Conservation (phyloP, 1,139 yeast species). For the Debaryomycetaceae sp. region DNA sequence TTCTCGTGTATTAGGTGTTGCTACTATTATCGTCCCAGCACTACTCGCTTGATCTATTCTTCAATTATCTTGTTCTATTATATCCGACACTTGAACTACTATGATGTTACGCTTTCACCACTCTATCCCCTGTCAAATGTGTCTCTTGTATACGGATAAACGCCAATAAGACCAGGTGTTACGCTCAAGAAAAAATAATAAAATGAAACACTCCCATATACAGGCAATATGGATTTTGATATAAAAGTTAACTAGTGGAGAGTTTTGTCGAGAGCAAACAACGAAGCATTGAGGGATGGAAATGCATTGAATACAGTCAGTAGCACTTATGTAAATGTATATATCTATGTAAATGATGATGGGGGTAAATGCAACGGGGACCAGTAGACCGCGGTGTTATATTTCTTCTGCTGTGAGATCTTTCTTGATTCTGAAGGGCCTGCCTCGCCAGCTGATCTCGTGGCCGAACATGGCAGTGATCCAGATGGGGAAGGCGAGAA, state of each 20-base stretch:
- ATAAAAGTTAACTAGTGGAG: too few species aligned
- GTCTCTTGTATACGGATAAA: neutral
- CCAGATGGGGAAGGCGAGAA: slow-evolving; percentile 84
- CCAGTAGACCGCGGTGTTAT: slow-evolving; percentile 9
- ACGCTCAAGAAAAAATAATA: neutral
- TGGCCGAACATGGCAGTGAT: slow-evolving; percentile 74
- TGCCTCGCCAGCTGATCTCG: slow-evolving; percentile 78
- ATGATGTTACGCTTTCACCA: neutral
- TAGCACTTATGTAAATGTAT: neutral
- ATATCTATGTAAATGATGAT: neutral
- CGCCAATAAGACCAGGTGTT: neutral
- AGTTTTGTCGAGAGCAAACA: too few species aligned
- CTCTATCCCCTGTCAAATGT: neutral
- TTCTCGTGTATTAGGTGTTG: neutral
- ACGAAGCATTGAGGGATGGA: too few species aligned
- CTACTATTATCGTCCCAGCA: too few species aligned
- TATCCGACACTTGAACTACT: too few species aligned
- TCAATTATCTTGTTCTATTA: too few species aligned
- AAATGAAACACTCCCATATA: neutral
- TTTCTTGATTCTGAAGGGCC: slow-evolving; percentile 65
- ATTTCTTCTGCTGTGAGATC: slow-evolving; percentile 78
- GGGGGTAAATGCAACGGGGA: neutral
- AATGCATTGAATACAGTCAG: too few species aligned
- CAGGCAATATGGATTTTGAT: neutral
- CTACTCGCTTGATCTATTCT: too few species aligned